phyloP scores from a whole-genome alignment of 306 rosid species.

The Vigna radiata region DNA sequence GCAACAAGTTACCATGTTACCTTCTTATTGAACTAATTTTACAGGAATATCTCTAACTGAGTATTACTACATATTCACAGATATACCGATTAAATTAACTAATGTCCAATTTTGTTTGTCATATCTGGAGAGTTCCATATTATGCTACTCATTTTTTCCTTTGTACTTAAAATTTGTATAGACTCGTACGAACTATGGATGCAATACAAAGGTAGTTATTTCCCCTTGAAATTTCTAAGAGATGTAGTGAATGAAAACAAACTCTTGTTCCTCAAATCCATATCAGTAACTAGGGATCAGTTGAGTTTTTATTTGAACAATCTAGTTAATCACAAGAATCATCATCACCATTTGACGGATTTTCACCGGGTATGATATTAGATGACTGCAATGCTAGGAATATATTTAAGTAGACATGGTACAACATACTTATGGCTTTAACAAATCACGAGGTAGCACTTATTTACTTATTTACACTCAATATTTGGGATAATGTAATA shows the following conservation, averaged over 20 bases:
- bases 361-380: not conserved
- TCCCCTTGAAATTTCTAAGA: constrained; percentile 6
- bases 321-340: constrained; percentile 2
- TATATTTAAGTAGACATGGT: not conserved
- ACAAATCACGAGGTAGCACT: too few relatives aligned
- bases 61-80: constrained; percentile 3
- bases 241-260: not conserved
- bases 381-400: not conserved
- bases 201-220: not conserved
- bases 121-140: constrained; percentile 5
- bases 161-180: constrained; percentile 1
- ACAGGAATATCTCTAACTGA: constrained; percentile 25
- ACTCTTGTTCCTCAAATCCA: not conserved
- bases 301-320: not conserved
- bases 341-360: not conserved
- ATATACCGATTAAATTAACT: too few relatives aligned
- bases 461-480: not conserved
- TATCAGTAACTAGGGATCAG: not conserved
- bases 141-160: constrained; percentile 11
- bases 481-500: not conserved
- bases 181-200: constrained; percentile 10
- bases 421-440: not conserved
- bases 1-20: constrained; percentile 21
- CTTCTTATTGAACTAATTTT: constrained; percentile 24
- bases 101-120: not conserved